phyloP scores from a whole-genome alignment of 192 early-diverging fungal species.

The Podila verticillata region DNA sequence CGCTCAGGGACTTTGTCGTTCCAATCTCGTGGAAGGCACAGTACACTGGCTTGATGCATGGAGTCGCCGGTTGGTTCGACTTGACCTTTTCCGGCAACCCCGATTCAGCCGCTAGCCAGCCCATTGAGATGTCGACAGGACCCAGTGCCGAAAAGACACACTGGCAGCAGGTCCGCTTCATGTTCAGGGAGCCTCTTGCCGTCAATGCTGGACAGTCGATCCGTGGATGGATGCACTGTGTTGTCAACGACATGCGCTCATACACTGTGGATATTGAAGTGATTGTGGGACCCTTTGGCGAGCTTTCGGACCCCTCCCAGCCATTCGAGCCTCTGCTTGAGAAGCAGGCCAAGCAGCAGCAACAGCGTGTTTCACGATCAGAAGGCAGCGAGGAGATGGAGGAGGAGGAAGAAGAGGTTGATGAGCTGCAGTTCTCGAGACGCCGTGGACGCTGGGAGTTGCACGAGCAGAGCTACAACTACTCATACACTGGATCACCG shows the following conservation, averaged over 20 bases:
- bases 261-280: slow-evolving; percentile 88
- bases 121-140: slow-evolving; percentile 84
- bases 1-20: slow-evolving; percentile 86
- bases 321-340: slow-evolving; percentile 48
- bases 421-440: slow-evolving; percentile 50
- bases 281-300: slow-evolving; percentile 57
- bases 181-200: slow-evolving; percentile 93
- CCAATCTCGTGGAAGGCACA: slow-evolving; percentile 82
- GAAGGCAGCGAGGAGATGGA: neutral
- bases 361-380: slow-evolving; percentile 37
- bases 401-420: slow-evolving; percentile 37
- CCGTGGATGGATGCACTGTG: slow-evolving; percentile 85
- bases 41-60: slow-evolving; percentile 93
- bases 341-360: slow-evolving; percentile 33
- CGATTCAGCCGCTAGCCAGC: slow-evolving; percentile 57
- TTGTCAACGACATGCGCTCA: slow-evolving; percentile 90
- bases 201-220: slow-evolving; percentile 91
- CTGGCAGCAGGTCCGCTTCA: slow-evolving; percentile 97
- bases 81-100: slow-evolving; percentile 77
- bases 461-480: slow-evolving; percentile 93
- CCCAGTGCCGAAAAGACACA: slow-evolving; percentile 92
- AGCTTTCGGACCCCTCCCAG: slow-evolving; percentile 60
- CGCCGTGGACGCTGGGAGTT: slow-evolving; percentile 86
- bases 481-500: slow-evolving; percentile 59
- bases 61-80: slow-evolving; percentile 98